Evolutionary conservation across 768 basidiomycete species (phyloP), one percentile per base, ranked within the genome.

Genomic region (Plicaturopsis crispa): DNA sequence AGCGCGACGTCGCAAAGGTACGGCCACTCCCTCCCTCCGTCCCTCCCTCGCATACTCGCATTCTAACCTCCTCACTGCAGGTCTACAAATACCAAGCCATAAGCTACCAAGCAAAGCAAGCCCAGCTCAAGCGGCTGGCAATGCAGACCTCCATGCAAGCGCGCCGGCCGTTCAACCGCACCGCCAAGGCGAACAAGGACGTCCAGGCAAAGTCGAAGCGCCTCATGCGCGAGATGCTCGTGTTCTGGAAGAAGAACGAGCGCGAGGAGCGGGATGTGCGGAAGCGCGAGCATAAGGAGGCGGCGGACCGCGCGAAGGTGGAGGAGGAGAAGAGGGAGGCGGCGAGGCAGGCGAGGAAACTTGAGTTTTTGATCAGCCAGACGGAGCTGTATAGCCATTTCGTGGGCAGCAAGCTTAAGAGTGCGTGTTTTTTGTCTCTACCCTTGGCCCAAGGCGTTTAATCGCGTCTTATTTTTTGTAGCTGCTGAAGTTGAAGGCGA

Each of bases 351-450:
- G 89, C 92, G 10, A 76, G 94, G 48, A 97, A 98, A 60, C 77
- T 99, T 18, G 96, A 99, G 64, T 99, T 98, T 65, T 69, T 99
- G 61, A 92, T 99, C 59, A 97, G 89, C 42, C 94, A 98, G 61
- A 98, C 96, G 3, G 96, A 99, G 57, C 74, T 98, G 6, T 99
- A 98, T 62, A 92, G 89, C 48, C 96, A 99, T 65, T 98, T 99
- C 72, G 92, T 99, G 42, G 94, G 94, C 22, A 96, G 81, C 62
- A 98, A 98, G 64, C 73, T 90, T 38, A 88, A 88, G 59, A 90
- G 87, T 88, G 59, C 50, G 80, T 62, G 24, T 28, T 24, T 4
- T 30, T 22, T 24, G 14, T 33, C 24, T 23, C 32, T 19, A 38
- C 10, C 16, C n/a, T 21, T 35, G 33, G 36, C 38, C 40, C 13